phyloP scores from a whole-genome alignment of 2,329 filamentous ascomycete genomes.

The Colletotrichum sp. region DNA sequence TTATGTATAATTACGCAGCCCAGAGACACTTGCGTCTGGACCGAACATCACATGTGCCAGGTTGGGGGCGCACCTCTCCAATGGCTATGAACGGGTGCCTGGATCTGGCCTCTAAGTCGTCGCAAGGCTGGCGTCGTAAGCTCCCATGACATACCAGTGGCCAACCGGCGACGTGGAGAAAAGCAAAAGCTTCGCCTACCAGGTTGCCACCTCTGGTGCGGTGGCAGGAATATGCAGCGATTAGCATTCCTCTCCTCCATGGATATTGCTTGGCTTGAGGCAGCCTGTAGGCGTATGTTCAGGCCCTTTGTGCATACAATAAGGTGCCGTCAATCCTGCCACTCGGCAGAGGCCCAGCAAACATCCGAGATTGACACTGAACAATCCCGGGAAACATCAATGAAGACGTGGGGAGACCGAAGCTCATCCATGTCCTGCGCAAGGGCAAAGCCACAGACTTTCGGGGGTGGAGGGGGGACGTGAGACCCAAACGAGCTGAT shows the following conservation, averaged over 20 bases:
- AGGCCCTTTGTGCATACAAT: background rate
- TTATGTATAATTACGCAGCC: conserved; percentile 20
- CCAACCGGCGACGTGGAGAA: conserved; percentile 6
- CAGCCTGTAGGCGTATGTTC: background rate
- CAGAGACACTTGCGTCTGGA: background rate
- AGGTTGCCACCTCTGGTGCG: background rate
- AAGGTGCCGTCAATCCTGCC: conserved; percentile 1
- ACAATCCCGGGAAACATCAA: background rate
- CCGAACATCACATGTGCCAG: conserved; percentile 16
- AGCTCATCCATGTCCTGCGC: conserved; percentile 1
- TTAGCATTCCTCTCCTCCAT: background rate
- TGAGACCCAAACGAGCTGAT: background rate
- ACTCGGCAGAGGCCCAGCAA: conserved; percentile 5
- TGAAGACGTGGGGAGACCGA: background rate
- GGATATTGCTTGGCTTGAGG: conserved; percentile 11
- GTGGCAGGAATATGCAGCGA: background rate
- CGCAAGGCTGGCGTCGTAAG: conserved; percentile 21
- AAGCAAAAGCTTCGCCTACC: conserved; percentile 5
- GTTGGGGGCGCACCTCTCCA: background rate
- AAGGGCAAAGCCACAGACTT: background rate
- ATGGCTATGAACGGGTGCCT: conserved; percentile 15
- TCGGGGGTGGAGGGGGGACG: background rate
- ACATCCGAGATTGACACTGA: conserved; percentile 1
- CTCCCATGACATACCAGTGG: conserved; percentile 2
- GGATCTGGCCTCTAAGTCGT: conserved; percentile 15